A percentile compares a stretch with the other conserved stretches of the same genome.
phyloP scores from a whole-genome alignment of 73 alveolate genomes.

The Paraurostyla sp. region DNA sequence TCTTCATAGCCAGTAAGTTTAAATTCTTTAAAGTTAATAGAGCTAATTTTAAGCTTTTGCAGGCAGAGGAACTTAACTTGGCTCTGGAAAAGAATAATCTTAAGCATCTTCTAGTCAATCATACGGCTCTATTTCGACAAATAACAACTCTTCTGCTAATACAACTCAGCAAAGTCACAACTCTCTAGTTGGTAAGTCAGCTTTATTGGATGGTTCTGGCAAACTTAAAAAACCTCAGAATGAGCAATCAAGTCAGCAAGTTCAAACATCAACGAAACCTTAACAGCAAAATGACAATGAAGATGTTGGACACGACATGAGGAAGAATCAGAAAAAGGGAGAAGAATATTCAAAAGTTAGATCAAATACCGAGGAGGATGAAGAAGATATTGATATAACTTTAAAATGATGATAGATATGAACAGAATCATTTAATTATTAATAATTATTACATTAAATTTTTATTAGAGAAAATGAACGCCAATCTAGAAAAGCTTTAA shows the following conservation, averaged over 20 bases:
- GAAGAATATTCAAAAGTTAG: too few species aligned
- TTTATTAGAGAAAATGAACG: constrained; percentile 13
- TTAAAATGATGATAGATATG: constrained; percentile 4
- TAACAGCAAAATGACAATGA: neutral
- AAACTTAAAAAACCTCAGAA: too few species aligned
- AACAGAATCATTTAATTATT: neutral
- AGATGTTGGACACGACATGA: too few species aligned
- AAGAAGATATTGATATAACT: too few species aligned
- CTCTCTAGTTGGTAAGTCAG: too few species aligned
- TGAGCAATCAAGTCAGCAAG: too few species aligned
- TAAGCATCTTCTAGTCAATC: neutral
- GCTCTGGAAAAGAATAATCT: neutral
- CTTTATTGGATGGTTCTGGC: too few species aligned
- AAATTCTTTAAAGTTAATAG: neutral
- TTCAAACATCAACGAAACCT: neutral
- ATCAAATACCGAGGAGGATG: too few species aligned
- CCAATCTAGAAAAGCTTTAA: constrained; percentile 7
- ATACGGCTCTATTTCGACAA: neutral
- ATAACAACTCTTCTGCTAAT: too few species aligned
- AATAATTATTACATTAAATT: neutral
- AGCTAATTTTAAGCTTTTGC: constrained; percentile 26
- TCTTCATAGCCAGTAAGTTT: neutral
- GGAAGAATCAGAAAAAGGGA: too few species aligned
- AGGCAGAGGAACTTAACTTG: constrained; percentile 52
- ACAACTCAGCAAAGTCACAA: too few species aligned